Percentiles rank a stretch among this genome's conserved stretches.
These are phyloP conservation scores for Escallonia herrerae DNA, from an alignment of 129 eudicot genomes.

Conservation along the genomic window DNA sequence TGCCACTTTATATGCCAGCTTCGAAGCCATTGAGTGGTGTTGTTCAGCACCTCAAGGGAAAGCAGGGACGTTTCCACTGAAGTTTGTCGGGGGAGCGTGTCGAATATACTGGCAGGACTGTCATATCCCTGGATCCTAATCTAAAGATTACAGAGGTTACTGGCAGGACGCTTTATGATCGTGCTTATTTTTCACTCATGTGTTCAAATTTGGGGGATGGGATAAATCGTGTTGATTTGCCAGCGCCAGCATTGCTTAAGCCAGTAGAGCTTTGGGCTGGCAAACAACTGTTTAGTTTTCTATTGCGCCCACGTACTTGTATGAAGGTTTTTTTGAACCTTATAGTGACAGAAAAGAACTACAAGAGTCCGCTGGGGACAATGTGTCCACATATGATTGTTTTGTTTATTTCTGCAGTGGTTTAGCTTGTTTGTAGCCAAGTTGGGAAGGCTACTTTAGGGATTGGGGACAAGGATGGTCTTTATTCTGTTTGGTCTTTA, in stretches of 20 bases:
- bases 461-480: constrained; percentile 80
- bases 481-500: too few relatives aligned
- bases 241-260: constrained; percentile 44
- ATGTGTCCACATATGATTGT: constrained; percentile 40
- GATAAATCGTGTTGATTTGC: constrained; percentile 43
- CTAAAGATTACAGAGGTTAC: constrained; percentile 41
- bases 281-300: too few relatives aligned
- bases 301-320: too few relatives aligned
- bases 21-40: constrained; percentile 34
- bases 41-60: constrained; percentile 50
- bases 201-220: constrained; percentile 50
- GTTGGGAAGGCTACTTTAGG: constrained; percentile 25
- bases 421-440: constrained; percentile 43
- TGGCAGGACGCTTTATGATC: constrained; percentile 33
- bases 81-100: constrained; percentile 51
- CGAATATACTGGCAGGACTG: constrained; percentile 49
- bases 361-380: constrained; percentile 18
- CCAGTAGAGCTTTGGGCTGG: constrained; percentile 47
- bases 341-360: constrained; percentile 36
- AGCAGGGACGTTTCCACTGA: constrained; percentile 44
- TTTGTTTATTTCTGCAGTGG: constrained; percentile 48
- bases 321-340: too few relatives aligned
- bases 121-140: constrained; percentile 53
- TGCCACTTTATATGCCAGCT: constrained; percentile 8
- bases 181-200: constrained; percentile 41